Evolutionary conservation across 805 yeast species (phyloP).

Genomic region (Saccharomycopsis babjevae): DNA sequence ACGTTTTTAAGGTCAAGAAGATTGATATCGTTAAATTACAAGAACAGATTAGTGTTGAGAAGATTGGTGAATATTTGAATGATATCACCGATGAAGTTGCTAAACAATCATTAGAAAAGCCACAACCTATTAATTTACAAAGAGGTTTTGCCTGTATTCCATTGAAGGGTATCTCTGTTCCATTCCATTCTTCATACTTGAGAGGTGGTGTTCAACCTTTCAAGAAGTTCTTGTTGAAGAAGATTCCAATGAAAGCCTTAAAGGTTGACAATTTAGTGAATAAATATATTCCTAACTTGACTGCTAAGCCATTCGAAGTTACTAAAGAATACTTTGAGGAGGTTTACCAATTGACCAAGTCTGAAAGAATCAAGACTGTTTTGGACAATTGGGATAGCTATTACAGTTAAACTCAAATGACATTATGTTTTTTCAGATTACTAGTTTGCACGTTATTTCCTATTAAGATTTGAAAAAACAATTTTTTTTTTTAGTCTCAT

Average conservation of each 20-base stretch:
- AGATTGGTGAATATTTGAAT: constrained; percentile 77
- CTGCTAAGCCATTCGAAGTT: constrained; percentile 93
- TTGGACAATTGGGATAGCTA: constrained; percentile 94
- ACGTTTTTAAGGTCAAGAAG: constrained; percentile 88
- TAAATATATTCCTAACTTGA: constrained; percentile 96
- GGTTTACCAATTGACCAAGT: constrained; percentile 83
- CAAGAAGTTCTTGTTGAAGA: constrained; percentile 94
- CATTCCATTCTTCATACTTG: constrained; percentile 98
- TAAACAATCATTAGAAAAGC: constrained; percentile 71
- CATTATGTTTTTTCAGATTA: not conserved
- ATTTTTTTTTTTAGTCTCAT: not conserved
- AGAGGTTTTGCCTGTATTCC: constrained; percentile 99
- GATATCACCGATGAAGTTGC: constrained; percentile 85
- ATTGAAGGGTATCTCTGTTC: constrained; percentile 97
- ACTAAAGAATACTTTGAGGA: constrained; percentile 96
- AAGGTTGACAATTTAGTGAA: constrained; percentile 89
- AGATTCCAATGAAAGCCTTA: constrained; percentile 88
- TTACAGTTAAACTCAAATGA: constrained; percentile 23
- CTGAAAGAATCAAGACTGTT: constrained; percentile 82
- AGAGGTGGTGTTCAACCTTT: constrained; percentile 98
- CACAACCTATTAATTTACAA: constrained; percentile 94
- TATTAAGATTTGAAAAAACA: not conserved
- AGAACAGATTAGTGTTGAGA: constrained; percentile 71
- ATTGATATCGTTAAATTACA: constrained; percentile 84
- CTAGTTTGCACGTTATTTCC: not conserved